A percentile compares a stretch with the other conserved stretches of the same genome.
These are phyloP conservation scores for Puccinellia tenuiflora DNA, from an alignment of 176 grass and related monocot species.

Conservation along the genomic window DNA sequence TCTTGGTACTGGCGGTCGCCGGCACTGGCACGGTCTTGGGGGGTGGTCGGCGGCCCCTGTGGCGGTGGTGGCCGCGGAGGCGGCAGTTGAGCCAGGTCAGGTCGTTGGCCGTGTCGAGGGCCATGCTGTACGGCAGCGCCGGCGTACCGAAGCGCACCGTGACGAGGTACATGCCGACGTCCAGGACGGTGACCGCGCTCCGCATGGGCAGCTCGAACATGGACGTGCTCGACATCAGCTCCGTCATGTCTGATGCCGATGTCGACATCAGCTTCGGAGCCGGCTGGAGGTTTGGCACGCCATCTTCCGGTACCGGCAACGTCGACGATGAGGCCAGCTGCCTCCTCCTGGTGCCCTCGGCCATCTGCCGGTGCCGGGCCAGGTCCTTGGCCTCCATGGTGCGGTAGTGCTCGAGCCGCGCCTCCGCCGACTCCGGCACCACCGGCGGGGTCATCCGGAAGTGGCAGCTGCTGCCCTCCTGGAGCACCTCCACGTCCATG, in stretches of 20 bases:
- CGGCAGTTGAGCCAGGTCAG: constrained; percentile 93
- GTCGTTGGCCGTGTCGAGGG: constrained; percentile 69
- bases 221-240: constrained; percentile 11
- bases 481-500: not conserved
- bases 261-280: not conserved
- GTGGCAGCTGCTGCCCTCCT: constrained; percentile 1
- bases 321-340: no score
- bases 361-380: constrained; percentile 20
- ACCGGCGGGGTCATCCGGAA: not conserved
- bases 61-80: not conserved
- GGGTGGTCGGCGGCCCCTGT: not conserved
- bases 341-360: not conserved
- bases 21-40: not conserved
- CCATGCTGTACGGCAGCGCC: constrained; percentile 49
- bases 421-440: constrained; percentile 25
- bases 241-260: not conserved
- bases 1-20: not conserved
- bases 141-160: constrained; percentile 72
- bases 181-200: constrained; percentile 36
- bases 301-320: not conserved
- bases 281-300: not conserved
- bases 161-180: constrained; percentile 64
- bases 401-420: constrained; percentile 32
- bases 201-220: constrained; percentile 72
- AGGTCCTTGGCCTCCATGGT: constrained; percentile 29